Percentiles rank a stretch among this genome's conserved stretches.
Conservation (phyloP, 2,329 filamentous ascomycete genomes). For the Curvularia spicifera region DNA sequence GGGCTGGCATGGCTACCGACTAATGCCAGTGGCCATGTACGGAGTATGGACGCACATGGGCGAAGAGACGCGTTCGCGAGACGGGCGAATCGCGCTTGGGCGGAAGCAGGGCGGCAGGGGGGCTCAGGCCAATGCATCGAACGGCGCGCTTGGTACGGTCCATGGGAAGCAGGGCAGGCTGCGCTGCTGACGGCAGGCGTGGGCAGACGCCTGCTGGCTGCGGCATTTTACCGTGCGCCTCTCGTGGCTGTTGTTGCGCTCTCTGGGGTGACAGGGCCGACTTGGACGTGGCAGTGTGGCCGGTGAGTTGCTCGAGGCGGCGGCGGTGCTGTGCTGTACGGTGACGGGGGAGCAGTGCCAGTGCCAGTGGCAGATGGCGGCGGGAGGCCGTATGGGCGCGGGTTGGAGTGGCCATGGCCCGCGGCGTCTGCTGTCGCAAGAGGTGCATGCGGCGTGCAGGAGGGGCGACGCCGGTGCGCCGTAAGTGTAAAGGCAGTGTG, state of each 20-base stretch:
- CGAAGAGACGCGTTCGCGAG: slow-evolving; percentile 4
- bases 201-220: neutral
- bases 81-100: slow-evolving; percentile 9
- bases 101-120: slow-evolving; percentile 7
- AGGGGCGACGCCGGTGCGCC: slow-evolving; percentile 15
- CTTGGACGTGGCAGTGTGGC: neutral
- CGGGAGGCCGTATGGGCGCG: neutral
- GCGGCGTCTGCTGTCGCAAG: slow-evolving; percentile 4
- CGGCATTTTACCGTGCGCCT: slow-evolving; percentile 26
- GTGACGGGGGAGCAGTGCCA: too few relatives aligned
- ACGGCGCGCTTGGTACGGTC: slow-evolving; percentile 6
- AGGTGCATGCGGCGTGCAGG: slow-evolving; percentile 33
- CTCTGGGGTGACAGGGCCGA: neutral
- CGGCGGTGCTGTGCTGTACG: too few relatives aligned
- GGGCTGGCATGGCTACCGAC: slow-evolving; percentile 11
- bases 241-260: neutral
- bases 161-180: slow-evolving; percentile 8
- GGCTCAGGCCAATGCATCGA: slow-evolving; percentile 5
- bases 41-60: neutral
- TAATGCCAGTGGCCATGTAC: slow-evolving; percentile 6
- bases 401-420: neutral
- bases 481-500: slow-evolving; percentile 17
- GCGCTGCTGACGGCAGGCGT: slow-evolving; percentile 17
- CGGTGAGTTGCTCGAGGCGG: too few relatives aligned
- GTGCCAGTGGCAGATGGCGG: too few relatives aligned